Conservation (phyloP, 208 protist species). For the Acanthamoeba healyi region DNA sequence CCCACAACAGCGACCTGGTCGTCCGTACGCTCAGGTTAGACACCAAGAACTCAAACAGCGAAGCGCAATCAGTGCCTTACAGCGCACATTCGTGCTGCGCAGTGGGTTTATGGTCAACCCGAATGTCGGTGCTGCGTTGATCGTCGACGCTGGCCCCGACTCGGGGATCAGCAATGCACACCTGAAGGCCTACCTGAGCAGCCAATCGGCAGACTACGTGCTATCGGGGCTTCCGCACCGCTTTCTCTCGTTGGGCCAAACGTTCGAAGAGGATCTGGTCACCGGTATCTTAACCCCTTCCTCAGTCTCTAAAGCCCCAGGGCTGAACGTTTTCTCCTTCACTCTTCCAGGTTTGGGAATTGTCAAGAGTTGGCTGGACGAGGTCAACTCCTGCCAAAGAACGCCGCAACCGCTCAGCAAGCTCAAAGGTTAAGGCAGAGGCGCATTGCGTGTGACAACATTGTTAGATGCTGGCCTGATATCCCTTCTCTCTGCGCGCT, state of each 20-base stretch:
- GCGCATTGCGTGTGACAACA: neutral
- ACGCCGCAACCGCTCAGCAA: constrained; percentile 10
- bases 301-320: no score
- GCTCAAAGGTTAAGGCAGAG: constrained; percentile 18
- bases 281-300: neutral
- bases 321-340: no score
- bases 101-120: constrained; percentile 69
- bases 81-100: neutral
- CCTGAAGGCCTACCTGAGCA: neutral
- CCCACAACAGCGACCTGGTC: constrained; percentile 71
- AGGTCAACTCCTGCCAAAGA: neutral
- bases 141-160: constrained; percentile 30
- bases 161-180: neutral
- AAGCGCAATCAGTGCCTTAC: neutral
- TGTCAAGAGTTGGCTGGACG: neutral
- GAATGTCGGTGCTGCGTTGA: constrained; percentile 75
- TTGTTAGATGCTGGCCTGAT: neutral
- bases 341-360: neutral
- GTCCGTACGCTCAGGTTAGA: constrained; percentile 31
- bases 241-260: neutral
- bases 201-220: neutral
- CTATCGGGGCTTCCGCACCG: neutral
- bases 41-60: neutral
- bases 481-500: neutral
- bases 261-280: neutral